Evolutionary conservation across 225 moss, liverwort and hornwort species (phyloP), one percentile per base, ranked within the genome.

Genomic region (Takakia lepidozioides): DNA sequence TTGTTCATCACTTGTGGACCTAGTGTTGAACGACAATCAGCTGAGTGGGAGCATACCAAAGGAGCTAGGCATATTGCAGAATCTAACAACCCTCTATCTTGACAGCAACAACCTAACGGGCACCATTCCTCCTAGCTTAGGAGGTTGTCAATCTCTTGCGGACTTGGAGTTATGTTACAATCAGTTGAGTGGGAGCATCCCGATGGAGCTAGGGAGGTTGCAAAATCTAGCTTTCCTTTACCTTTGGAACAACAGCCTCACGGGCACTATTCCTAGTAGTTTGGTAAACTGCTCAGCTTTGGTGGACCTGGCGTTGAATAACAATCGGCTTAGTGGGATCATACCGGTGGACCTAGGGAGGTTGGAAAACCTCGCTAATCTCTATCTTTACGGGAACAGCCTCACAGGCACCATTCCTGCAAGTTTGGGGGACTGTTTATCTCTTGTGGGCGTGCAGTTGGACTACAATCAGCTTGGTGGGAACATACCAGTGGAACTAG

Each of bases 101-200:
- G 30, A 46, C 14, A 16, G 4, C 8, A 74, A 74, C 54, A n/a
- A n/a, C n/a, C 27, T 74, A n/a, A 56, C 59, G 5, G 74, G 74
- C 3, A 1, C 54, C n/a, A 55, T 74, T 24, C 68, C 74, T 25
- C 44, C 38, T 4, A 63, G 60, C 55, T 59, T 74, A 10, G 63
- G 55, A 8, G 60, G 48, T 25, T 19, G 63, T 36, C 48, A 48
- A 14, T 64, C 63, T 20, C 25, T 74, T 40, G 28, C 32, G 55
- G 68, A 74, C 50, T 35, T 74, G 25, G 74, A 68, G 55, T 29
- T 74, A n/a, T 63, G 54, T 0, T 32, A 27, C 32, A 74, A 68
- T 28, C 37, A 36, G 6, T 35, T 74, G 16, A 58, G 42, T 20
- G 74, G 74, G 10, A 26, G 36, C 34, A 56, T 74, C 43, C 74